Conservation (phyloP, 108 stramenopile species). For the Heterococcus sp. region DNA sequence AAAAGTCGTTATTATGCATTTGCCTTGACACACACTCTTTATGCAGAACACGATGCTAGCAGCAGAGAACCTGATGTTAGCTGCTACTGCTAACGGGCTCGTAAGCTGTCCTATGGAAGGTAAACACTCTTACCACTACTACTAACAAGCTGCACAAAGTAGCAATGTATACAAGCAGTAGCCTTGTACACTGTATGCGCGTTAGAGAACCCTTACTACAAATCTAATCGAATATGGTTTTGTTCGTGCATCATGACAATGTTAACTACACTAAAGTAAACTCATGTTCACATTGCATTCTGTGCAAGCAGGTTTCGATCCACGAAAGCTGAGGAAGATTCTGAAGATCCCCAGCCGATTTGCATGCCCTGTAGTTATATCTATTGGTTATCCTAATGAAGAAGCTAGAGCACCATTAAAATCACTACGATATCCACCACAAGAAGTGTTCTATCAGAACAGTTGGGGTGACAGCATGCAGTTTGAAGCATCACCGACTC, state of each 20-base stretch:
- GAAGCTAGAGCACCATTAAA: background rate
- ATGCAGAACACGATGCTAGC: conserved; percentile 84
- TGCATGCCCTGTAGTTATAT: conserved; percentile 44
- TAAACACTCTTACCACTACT: no score
- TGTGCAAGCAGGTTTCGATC: conserved; percentile 69
- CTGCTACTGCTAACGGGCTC: conserved; percentile 67
- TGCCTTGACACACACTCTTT: no score
- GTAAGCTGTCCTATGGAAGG: conserved; percentile 86
- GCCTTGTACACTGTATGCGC: no score
- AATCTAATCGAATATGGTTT: no score
- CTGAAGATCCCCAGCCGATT: conserved; percentile 35
- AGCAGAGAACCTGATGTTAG: conserved; percentile 79
- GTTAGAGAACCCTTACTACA: no score
- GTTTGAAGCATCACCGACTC: no score
- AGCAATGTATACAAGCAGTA: no score
- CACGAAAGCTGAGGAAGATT: conserved; percentile 24
- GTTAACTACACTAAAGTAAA: no score
- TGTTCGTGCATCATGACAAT: no score
- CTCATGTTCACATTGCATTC: no score
- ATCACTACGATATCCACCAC: background rate
- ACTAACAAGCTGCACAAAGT: no score
- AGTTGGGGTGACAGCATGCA: background rate
- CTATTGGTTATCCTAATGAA: conserved; percentile 28
- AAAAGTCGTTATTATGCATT: no score
- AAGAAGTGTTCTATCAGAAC: background rate